Base-by-base conservation (phyloP, 129 eudicot species). In the Flaveria brownii region DNA sequence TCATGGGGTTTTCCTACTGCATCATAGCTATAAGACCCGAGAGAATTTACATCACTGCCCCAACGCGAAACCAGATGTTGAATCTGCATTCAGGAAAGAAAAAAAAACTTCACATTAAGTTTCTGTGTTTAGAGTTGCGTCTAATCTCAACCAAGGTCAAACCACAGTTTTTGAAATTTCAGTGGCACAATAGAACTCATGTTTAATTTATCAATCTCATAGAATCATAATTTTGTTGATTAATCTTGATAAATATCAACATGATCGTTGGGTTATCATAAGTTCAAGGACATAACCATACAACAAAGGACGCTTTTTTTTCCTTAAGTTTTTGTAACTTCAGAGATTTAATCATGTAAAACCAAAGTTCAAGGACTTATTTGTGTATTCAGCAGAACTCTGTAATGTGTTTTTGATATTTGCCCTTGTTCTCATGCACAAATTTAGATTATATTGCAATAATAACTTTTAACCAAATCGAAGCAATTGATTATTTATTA, bases 1-100 rank as follows among this genome's bases (percentile, higher is more conserved):
- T 95, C 97, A 83, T 95, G 99, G 87, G 99, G 84, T 85, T 91
- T 89, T 50, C 97, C 97, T 66, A 95, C 99, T 76, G 63, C 82
- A 77, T 95, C 99, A 20, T 89, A 95, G 90, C 94, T 95, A 84
- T 95, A 95, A 50, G 99, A 89, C 7, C 99, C 97, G 3, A 95
- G 88, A 1, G 95, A 77, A 79, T 95, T 91, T 18, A 81, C 26
- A 63, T 95, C 97, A 8, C 97, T 71, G 68, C 99, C 99, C 97
- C 99, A 95, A 14, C 80, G 96, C 57, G 99, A 95, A 66, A 95
- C 97, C n/a, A 95, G 85, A 86, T 86, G 83, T 71, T 89, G 96
- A 49, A 95, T 88, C 99, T 95, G 95, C 95, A 86, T n/a, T 15
- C 41, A 36, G 41, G 4, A 36, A 36, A 28, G 42, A 52, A 20